Base-by-base conservation (phyloP, 2,329 filamentous ascomycete species). In the Metarhizium album region DNA sequence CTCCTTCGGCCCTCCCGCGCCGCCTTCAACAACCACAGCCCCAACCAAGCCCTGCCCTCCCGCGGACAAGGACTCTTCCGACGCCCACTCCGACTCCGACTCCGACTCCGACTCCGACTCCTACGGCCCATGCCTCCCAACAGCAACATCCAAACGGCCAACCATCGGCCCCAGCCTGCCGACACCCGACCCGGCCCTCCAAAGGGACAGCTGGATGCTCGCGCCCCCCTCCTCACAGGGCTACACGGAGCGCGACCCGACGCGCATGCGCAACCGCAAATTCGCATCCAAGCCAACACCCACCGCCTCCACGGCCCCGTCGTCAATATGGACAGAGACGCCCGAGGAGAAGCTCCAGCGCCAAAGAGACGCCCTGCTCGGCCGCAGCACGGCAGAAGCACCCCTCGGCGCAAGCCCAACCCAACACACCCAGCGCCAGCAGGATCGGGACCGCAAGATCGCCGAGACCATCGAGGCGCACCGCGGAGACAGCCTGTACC, bases 241-340 rank as follows among this genome's bases (percentile, higher is more conserved):
- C 70, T 63, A 79, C 58, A 78, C 56, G 70, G 86, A 65, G 71
- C 86, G 71, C 58, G 90, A 96, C 67, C 88, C 91, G 1, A 91
- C 89, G 4, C 90, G 90, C 66, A 74, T 91, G 53, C 83, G 84
- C 59, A 84, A 82, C 55, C 84, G 89, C 54, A 90, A 87, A 57
- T 97, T 96, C 72, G 83, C 88, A 48, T 86, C 85, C 37, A 77
- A 78, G 3, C 70, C 70, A 2, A 62, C 64, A 3, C n/a, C n/a
- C n/a, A 59, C 64, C 1, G 49, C 58, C 0, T 54, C 59, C 9
- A 20, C 37, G n/a, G 35, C 16, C 58, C 57, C 9, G 54, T 78
- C 79, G 61, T 82, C 80, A 22, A 81, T 91, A 42, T 97, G 91
- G 91, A 90, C 88, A 1, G 91, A 97, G 67, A 95, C 89, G 8